Percentiles rank a stretch among this genome's conserved stretches.
These are phyloP conservation scores for Quercus wislizeni DNA, from an alignment of 306 rosid species.

Conservation along the genomic window DNA sequence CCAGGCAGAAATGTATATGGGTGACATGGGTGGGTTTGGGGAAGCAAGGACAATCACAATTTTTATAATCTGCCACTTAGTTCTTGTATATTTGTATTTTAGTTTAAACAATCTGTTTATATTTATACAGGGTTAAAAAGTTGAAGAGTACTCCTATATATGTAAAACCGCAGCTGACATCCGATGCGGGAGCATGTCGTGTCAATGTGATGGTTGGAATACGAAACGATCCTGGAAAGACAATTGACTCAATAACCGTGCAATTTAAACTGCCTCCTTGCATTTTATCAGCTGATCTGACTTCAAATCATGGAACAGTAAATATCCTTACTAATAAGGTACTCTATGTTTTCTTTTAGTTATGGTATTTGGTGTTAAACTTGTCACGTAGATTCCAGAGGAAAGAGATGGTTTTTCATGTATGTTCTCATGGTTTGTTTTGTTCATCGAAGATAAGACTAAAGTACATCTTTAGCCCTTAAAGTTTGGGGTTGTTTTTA, in stretches of 20 bases:
- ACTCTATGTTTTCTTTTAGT: constrained; percentile 3
- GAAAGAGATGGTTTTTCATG: not conserved
- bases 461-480: no score
- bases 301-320: constrained; percentile 83
- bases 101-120: constrained; percentile 7
- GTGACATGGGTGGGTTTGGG: constrained; percentile 1
- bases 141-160: constrained; percentile 85
- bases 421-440: not conserved
- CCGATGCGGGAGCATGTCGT: constrained; percentile 71
- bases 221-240: constrained; percentile 85
- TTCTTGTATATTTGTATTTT: not conserved
- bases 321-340: constrained; percentile 82
- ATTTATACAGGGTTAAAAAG: constrained; percentile 72
- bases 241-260: constrained; percentile 62
- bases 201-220: constrained; percentile 78
- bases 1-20: not conserved
- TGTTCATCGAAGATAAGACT: not conserved
- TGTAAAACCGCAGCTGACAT: constrained; percentile 88
- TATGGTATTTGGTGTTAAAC: not conserved
- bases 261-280: constrained; percentile 83
- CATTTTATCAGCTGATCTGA: constrained; percentile 70
- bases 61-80: constrained; percentile 1
- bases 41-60: constrained; percentile 3
- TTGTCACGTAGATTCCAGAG: not conserved
- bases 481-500: no score